Evolutionary conservation across 2,329 filamentous ascomycete genomes (phyloP).

Genomic region (Neurospora crassa): DNA sequence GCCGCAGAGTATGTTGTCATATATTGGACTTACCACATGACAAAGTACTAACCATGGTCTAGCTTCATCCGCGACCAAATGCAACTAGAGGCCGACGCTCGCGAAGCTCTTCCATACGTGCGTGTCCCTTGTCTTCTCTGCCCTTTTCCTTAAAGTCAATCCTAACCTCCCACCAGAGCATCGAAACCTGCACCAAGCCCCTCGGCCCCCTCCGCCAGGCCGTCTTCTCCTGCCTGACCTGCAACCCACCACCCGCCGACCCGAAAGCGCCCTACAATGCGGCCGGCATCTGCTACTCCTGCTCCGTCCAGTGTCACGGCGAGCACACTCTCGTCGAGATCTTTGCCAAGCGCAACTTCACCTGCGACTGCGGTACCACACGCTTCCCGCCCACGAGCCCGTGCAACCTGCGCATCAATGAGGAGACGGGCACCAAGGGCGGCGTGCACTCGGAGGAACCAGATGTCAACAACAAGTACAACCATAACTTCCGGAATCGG

Average conservation of each 20-base stretch:
- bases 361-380: conserved; percentile 90
- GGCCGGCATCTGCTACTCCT: conserved; percentile 91
- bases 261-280: conserved; percentile 53
- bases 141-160: neutral
- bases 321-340: conserved; percentile 93
- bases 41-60: neutral
- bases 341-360: conserved; percentile 91
- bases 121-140: conserved; percentile 20
- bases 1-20: conserved; percentile 50
- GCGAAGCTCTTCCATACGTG: conserved; percentile 89
- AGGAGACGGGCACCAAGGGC: conserved; percentile 65
- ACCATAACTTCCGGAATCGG: conserved; percentile 86
- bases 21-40: neutral
- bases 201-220: conserved; percentile 80
- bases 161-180: conserved; percentile 51
- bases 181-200: conserved; percentile 85
- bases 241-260: conserved; percentile 67
- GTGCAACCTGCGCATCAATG: conserved; percentile 67
- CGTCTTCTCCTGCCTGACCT: conserved; percentile 88
- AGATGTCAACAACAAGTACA: conserved; percentile 71
- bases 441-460: conserved; percentile 68
- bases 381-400: conserved; percentile 61
- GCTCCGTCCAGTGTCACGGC: conserved; percentile 92
- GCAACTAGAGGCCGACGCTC: conserved; percentile 85
- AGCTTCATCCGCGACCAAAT: conserved; percentile 87